These are phyloP conservation scores for Trametes cingulata DNA, from an alignment of 768 basidiomycete genomes.

Conservation along the genomic window DNA sequence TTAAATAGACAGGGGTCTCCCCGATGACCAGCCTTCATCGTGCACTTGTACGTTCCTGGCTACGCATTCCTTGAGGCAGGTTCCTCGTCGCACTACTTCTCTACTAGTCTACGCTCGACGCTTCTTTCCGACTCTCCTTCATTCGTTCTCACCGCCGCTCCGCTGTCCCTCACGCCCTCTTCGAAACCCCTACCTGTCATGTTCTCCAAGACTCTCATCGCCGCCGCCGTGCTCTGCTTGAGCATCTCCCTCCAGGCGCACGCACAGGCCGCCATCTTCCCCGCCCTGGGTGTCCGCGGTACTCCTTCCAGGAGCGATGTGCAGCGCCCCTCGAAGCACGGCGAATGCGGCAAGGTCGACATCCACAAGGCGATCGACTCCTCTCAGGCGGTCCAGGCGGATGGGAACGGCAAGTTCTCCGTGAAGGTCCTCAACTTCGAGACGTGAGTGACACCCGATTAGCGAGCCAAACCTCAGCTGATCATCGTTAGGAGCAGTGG, in stretches of 20 bases:
- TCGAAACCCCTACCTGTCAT: background rate
- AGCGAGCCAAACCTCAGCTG: background rate
- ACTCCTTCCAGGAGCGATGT: conserved; percentile 30
- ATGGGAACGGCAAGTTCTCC: conserved; percentile 43
- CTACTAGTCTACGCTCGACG: too few species aligned
- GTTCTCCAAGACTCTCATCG: conserved; percentile 28
- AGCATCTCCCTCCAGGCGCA: conserved; percentile 37
- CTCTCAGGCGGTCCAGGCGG: conserved; percentile 28
- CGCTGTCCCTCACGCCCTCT: too few species aligned
- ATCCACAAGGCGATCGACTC: conserved; percentile 40
- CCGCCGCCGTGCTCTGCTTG: conserved; percentile 34
- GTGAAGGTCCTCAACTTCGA: conserved; percentile 47
- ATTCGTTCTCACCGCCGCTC: too few species aligned
- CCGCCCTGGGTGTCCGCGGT: conserved; percentile 39
- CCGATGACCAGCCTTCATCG: too few species aligned
- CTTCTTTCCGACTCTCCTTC: too few species aligned
- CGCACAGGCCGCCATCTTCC: conserved; percentile 45
- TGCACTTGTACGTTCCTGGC: too few species aligned
- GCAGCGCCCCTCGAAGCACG: conserved; percentile 28
- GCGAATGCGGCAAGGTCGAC: conserved; percentile 45
- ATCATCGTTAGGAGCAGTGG: conserved; percentile 30
- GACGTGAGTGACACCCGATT: conserved; percentile 33
- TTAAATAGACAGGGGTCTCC: too few species aligned
- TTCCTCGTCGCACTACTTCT: too few species aligned
- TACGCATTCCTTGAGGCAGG: too few species aligned